Evolutionary conservation across 2,329 filamentous ascomycete species (phyloP).

Genomic region (Lachnellula arida): DNA sequence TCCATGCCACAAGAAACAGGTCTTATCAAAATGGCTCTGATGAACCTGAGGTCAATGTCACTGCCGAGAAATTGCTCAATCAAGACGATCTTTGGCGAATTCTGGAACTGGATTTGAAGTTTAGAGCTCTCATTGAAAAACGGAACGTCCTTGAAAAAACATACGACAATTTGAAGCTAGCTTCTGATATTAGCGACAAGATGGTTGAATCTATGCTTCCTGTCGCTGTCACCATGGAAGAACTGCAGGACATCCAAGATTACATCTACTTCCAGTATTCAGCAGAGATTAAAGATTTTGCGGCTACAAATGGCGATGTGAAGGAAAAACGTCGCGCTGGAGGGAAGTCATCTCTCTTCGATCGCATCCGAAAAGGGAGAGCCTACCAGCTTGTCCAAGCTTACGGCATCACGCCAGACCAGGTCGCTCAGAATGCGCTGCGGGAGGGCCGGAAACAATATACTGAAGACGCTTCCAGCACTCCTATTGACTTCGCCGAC

Average conservation of each 20-base stretch:
- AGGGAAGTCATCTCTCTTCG: constrained; percentile 74
- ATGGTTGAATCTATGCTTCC: constrained; percentile 80
- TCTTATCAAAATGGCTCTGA: constrained; percentile 61
- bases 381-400: constrained; percentile 80
- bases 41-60: constrained; percentile 66
- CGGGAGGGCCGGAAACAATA: constrained; percentile 73
- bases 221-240: constrained; percentile 80
- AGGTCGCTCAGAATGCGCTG: constrained; percentile 80
- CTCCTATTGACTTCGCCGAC: constrained; percentile 84
- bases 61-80: constrained; percentile 81
- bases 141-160: constrained; percentile 78
- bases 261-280: constrained; percentile 95
- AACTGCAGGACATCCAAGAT: constrained; percentile 93
- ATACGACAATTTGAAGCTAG: constrained; percentile 65
- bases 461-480: constrained; percentile 75
- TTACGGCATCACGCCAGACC: constrained; percentile 85
- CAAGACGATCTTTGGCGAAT: constrained; percentile 96
- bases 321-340: constrained; percentile 72
- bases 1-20: constrained; percentile 72
- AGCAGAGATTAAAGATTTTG: constrained; percentile 74
- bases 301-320: constrained; percentile 55
- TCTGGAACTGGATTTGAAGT: constrained; percentile 91
- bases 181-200: constrained; percentile 59
- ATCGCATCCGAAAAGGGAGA: constrained; percentile 75
- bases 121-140: constrained; percentile 87